Base-by-base conservation (phyloP, 768 basidiomycete genomes). In the Pleurotus giganteus region DNA sequence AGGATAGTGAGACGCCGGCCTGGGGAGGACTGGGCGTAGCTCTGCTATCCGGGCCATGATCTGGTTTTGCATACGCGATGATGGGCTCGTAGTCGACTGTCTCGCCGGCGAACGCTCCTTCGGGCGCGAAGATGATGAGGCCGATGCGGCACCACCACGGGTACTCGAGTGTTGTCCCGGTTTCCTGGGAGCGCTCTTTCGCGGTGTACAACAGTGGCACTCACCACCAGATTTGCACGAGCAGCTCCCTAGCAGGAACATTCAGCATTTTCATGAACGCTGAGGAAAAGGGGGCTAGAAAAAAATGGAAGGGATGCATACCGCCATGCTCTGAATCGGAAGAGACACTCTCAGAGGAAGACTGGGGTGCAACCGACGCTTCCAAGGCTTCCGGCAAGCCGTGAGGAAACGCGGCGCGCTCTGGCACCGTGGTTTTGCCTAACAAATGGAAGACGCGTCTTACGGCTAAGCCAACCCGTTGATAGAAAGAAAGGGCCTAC, bases 321-420 rank as follows among this genome's bases (percentile, higher is more conserved):
- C 82, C 82, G 71, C 83, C 77, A 69, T 78, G 77, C 63, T 88
- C 84, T 54, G 84, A 83, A 61, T 86, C 84, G 54, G 79, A 76
- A 45, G 73, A 70, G 47, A 74, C 74, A 59, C 77, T 74, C 60
- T 85, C 83, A 47, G 77, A 75, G 21, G 68, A 64, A 46, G 63
- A 59, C 59, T 74, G 74, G 60, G 71, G 65, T 57, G 77, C 76
- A 66, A 79, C 77, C 78, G 78, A 81, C 76, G 83, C 79, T 77
- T 80, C 85, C 74, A 86, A 76, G 69, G 81, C 80, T 68, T 81
- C 76, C 15, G 87, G 85, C 36, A 91, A 77, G 72, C 89, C 89
- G 64, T 86, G 74, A 58, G 89, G 89, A 75, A 89, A 91, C 76
- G 89, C 79, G 79, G 89, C 87, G 74, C 80, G 73, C 64, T 81